Evolutionary conservation across 345 rosid genomes (phyloP), one percentile per base, ranked within the genome.

Genomic region (Syzygium jambos): DNA sequence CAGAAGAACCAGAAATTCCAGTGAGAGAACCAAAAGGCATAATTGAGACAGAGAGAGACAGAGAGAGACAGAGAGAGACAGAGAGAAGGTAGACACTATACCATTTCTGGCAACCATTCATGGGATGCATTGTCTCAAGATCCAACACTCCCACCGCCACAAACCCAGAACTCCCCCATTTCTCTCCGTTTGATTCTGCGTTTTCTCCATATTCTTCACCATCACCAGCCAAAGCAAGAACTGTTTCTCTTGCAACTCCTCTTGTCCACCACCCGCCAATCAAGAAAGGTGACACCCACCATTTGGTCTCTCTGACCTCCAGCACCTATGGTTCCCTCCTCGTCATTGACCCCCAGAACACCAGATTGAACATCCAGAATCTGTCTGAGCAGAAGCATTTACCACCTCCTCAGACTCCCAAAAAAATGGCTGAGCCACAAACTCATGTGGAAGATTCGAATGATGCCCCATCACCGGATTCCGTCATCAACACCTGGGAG

Each of bases 401-500:
- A 0, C 56, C 90, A 29, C 85, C 89, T 85, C 80, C 89, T 21
- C 51, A 63, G 89, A 5, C 92, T 90, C 52, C 87, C 65, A 84
- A 85, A 51, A 27, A 46, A 41, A 29, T 52, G 80, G 84, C 86
- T 43, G 78, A 89, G 84, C 11, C 84, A 61, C 54, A 55, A 46
- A 34, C 91, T 86, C 89, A 57, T 19, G 56, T 87, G 51, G 90
- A 78, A 5, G 84, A 87, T 86, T 86, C 85, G 15, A 85, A 86
- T 46, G 92, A 89, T 29, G 87, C 91, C 25, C 56, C 82, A 46
- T 95, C 96, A 57, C 97, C 97, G 29, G 99, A 96, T 85, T 94
- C 97, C 5, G 97, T 97, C 56, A 96, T 97, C 82, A 97, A 97
- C 92, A 94, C 98, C 19, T 97, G 98, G 98, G 99, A 97, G 86